Evolutionary conservation across 2,329 filamentous ascomycete genomes (phyloP), one percentile per base, ranked within the genome.

Genomic region (Aspergillus intermedius): DNA sequence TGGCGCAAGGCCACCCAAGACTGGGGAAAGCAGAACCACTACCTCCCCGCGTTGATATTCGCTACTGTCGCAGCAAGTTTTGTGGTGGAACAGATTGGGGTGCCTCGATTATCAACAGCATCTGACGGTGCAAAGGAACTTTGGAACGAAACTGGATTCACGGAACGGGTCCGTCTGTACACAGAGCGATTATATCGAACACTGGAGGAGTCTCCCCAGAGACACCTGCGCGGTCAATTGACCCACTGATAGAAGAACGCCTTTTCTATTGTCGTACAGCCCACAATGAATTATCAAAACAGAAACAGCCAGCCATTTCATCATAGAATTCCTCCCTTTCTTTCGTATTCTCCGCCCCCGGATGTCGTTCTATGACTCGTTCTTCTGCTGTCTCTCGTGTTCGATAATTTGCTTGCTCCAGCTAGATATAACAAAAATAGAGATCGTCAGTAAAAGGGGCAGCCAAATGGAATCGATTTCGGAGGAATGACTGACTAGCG

Each of bases 51-150:
- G 4, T 83, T 87, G 4, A 75, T 81, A 0, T 91, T 86, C 81
- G 93, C 84, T 4, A 86, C 81, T 42, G 78, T 97, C 5, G 86
- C 89, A 2, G 91, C 93, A 6, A 91, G 90, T 61, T 93, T 95
- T 67, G 88, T 88, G 13, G 95, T 98, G 60, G 91, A 98, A 70
- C 93, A 98, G 67, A 83, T 95, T 46, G 91, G 93, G 0, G 81
- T 94, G 66, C 91, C 91, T 15, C 53, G 50, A 17, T 59, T 71
- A 19, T 30, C 25, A 30, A 62, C 64, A 44, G 53, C 49, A 39
- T 47, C 60, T 49, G 57, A 53, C 5, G 56, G 63, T 47, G 68
- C 63, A 35, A 59, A 60, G 45, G 70, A 73, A 52, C 55, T 62
- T 54, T 75, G 73, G 73, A 75, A 75, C 59, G 68, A 64, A 54